Conservation (phyloP, 2,329 filamentous ascomycete genomes). For the Aureobasidium sp. region DNA sequence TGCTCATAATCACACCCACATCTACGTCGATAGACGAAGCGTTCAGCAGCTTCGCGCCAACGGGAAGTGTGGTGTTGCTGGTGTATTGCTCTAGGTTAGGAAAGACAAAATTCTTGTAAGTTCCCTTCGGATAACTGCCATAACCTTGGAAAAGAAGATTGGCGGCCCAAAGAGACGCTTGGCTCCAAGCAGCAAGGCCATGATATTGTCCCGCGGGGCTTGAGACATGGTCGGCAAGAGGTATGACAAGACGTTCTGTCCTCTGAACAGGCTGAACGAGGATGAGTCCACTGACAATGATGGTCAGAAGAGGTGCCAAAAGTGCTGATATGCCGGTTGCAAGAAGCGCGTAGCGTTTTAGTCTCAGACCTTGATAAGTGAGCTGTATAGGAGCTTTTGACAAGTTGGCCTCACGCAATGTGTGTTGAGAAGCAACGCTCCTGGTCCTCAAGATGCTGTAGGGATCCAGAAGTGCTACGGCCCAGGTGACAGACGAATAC, state of each 20-base stretch:
- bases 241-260: not conserved
- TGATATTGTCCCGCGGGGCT: not conserved
- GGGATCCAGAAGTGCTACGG: not conserved
- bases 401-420: not conserved
- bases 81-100: not conserved
- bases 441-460: not conserved
- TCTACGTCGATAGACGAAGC: not conserved
- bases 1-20: not conserved
- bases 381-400: not conserved
- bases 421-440: not conserved
- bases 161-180: not conserved
- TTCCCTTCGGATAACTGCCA: not conserved
- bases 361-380: not conserved
- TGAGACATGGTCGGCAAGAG: not conserved
- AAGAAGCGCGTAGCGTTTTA: not conserved
- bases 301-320: not conserved
- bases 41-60: not conserved
- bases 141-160: not conserved
- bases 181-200: not conserved
- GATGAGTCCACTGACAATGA: not conserved
- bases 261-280: not conserved
- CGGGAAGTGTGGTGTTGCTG: not conserved
- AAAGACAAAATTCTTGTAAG: not conserved
- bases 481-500: not conserved
- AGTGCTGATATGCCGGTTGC: not conserved